Conservation (phyloP, 108 stramenopile species). For the Cyclotella atomus region DNA sequence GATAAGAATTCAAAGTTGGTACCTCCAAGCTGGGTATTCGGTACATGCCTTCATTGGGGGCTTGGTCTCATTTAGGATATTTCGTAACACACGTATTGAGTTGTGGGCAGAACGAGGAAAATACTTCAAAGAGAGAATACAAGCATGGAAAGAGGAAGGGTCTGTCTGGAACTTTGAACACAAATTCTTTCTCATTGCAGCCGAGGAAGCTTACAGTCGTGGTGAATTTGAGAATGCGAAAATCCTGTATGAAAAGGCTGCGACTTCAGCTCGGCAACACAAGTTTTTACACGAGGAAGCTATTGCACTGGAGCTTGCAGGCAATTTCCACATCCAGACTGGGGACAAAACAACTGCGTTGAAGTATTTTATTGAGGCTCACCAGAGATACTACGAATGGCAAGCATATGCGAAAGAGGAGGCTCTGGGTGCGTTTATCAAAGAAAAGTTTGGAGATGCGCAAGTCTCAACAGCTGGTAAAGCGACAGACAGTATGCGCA, state of each 20-base stretch:
- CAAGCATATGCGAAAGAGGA: conserved; percentile 6
- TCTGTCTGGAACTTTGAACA: conserved; percentile 37
- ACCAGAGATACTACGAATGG: conserved; percentile 12
- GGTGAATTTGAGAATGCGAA: conserved; percentile 3
- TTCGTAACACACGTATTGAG: conserved; percentile 3
- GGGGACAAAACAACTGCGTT: conserved; percentile 3
- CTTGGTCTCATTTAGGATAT: conserved; percentile 16
- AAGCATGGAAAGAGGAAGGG: conserved; percentile 2
- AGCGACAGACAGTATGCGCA: too few species aligned
- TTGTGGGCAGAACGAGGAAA: conserved; percentile 2
- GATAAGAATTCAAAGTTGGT: background rate
- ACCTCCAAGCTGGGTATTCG: background rate
- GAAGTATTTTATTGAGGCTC: conserved; percentile 14
- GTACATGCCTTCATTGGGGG: conserved; percentile 7
- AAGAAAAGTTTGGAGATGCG: too few species aligned
- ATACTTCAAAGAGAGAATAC: conserved; percentile 4
- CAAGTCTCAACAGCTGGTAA: too few species aligned
- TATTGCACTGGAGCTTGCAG: conserved; percentile 22
- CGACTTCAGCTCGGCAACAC: conserved; percentile 4
- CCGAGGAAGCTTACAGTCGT: conserved; percentile 20
- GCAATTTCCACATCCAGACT: conserved; percentile 16
- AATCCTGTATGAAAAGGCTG: conserved; percentile 15
- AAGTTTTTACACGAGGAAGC: conserved; percentile 31
- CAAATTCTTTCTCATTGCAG: conserved; percentile 15
- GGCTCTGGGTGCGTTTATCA: too few species aligned